Evolutionary conservation across 2,329 filamentous ascomycete genomes (phyloP), one percentile per base, ranked within the genome.

Genomic region (Colletotrichum salicis): DNA sequence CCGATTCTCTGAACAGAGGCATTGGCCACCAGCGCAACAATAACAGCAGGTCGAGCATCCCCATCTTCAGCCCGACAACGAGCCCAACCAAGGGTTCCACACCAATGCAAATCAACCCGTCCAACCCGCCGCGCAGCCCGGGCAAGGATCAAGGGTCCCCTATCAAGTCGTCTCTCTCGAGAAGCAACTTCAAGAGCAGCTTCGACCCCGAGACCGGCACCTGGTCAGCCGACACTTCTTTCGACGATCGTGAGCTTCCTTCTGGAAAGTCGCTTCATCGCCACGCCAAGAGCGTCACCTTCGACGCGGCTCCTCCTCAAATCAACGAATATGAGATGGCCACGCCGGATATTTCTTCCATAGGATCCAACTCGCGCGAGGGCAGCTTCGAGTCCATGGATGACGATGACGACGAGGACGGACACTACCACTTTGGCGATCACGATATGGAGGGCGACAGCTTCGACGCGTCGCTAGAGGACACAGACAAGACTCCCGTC

Each of bases 271-370:
- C 87, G 13, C 86, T 95, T 54, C 93, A 94, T 79, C 93, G 95
- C 65, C 94, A 97, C 82, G 92, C 94, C 59, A 99, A 99, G 86
- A 98, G 95, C 78, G 96, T 99, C 70, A 99, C 96, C 0, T 99
- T 99, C 80, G 95, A 98, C 82, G 93, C 92, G 48, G 95, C 94
- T 2, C 96, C 96, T 27, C 96, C 96, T 29, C 94, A 97, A 79
- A 89, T 99, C 78, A 97, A 98, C 79, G 96, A 99, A 83, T 99
- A 98, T 81, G 96, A 98, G 83, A 95, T 98, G 93, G 93, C 94
- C 41, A 99, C 96, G 2, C 96, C 96, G 12, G 96, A 98, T 79
- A 90, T 97, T n/a, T 98, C 96, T 1, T 97, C 95, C 0, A 87
- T 97, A 29, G 94, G 94, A 31, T 96, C 94, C 60, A 95, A 93